A percentile compares a stretch with the other conserved stretches of the same genome.
Conservation (phyloP, 148 eudicot species). For the Spergularia marina region DNA sequence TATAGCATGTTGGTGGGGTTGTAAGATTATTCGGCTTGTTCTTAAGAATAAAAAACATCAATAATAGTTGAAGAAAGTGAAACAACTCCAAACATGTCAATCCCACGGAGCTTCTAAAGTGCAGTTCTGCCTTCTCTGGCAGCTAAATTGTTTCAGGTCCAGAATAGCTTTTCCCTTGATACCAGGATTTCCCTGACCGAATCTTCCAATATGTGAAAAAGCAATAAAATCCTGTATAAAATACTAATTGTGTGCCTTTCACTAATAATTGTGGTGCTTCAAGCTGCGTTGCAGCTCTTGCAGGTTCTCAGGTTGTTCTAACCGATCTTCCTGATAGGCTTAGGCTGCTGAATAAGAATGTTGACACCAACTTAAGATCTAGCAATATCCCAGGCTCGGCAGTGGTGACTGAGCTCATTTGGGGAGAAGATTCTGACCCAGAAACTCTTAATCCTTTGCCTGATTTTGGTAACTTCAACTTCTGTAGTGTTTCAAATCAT, state of each 20-base stretch:
- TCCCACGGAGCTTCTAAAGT: background rate
- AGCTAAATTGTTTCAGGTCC: background rate
- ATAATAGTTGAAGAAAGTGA: background rate
- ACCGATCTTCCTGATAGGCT: slow-evolving; percentile 87
- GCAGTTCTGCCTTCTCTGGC: background rate
- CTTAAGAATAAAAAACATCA: background rate
- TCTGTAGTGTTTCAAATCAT: background rate
- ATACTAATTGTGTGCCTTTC: background rate
- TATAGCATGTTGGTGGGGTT: background rate
- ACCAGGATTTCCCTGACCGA: background rate
- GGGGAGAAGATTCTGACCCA: slow-evolving; percentile 74
- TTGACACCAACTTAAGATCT: slow-evolving; percentile 52
- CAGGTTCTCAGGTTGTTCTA: slow-evolving; percentile 70
- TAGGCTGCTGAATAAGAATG: slow-evolving; percentile 73
- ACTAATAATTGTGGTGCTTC: slow-evolving; percentile 21
- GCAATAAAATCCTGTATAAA: background rate
- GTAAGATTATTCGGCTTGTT: background rate
- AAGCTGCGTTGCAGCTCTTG: slow-evolving; percentile 92
- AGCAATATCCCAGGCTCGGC: slow-evolving; percentile 66
- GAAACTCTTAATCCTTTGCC: slow-evolving; percentile 64
- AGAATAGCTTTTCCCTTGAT: background rate
- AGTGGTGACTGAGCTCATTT: slow-evolving; percentile 57
- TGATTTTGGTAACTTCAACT: slow-evolving; percentile 55
- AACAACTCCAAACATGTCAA: too few species aligned
- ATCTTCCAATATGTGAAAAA: background rate